Evolutionary conservation across 108 stramenopile genomes (phyloP), one percentile per base, ranked within the genome.

Genomic region (Nannochloropsis oceanica): DNA sequence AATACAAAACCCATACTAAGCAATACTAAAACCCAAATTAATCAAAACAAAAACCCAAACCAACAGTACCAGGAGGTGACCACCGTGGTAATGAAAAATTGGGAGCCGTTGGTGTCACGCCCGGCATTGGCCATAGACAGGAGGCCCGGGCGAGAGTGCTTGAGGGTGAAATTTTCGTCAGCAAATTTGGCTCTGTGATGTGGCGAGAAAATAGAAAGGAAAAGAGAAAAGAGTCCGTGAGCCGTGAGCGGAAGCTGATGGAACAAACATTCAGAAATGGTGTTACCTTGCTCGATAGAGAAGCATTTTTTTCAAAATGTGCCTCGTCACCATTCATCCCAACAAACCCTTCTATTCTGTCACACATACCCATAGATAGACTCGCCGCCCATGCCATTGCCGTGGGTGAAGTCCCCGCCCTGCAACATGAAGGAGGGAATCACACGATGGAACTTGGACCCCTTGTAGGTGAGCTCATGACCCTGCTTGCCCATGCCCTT

Each of bases 81-180:
- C 79, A 82, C 92, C n/a, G 95, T 92, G 22, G 96, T 96, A 26
- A 98, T 86, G 87, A 95, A 97, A 86, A 94, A 94, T 89, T 96
- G 95, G 73, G 92, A 93, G 79, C 95, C 96, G 90, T 96, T 97
- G 27, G 95, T 96, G 90, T 95, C 90, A 27, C 86, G 85, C 11
- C 98, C 98, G 0, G 95, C 90, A 92, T 99, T 99, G 44, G 99
- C 99, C 97, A 98, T 98, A 59, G 94, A 92, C 34, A 99, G 91
- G 84, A 97, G 84, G 85, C 93, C 95, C 12, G 89, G 82, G 87
- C 95, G 91, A 86, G 93, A 93, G 91, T 95, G 96, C 86, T 93
- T 96, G n/a, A 99, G 91, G 80, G 90, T 84, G 91, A 98, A 97
- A 86, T 97, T 91, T 43, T 91, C 91, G 44, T 91, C 91, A 34